Percentiles rank a stretch among this genome's conserved stretches.
Conservation (phyloP, 2,329 filamentous ascomycete species). For the Colletotrichum sansevieriae region DNA sequence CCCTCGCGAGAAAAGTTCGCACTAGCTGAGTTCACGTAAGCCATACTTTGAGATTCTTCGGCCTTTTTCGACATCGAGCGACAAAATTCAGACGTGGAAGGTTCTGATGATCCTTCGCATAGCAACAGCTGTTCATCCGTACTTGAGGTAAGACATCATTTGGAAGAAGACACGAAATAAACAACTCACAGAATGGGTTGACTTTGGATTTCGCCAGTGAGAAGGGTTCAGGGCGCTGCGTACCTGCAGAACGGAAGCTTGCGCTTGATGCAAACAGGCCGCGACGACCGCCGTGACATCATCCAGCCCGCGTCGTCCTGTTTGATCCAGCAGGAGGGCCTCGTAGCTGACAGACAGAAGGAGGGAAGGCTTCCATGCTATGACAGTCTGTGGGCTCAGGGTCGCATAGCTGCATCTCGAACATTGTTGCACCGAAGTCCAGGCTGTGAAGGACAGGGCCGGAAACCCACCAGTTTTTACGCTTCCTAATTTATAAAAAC, state of each 20-base stretch:
- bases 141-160: background rate
- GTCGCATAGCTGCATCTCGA: conserved; percentile 10
- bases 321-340: background rate
- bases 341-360: background rate
- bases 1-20: too few relatives aligned
- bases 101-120: background rate
- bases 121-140: background rate
- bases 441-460: background rate
- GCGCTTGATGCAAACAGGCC: conserved; percentile 21
- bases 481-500: too few relatives aligned
- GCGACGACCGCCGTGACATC: conserved; percentile 22
- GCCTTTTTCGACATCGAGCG: background rate
- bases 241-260: conserved; percentile 14
- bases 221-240: background rate
- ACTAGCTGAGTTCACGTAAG: background rate
- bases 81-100: background rate
- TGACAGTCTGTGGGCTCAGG: conserved; percentile 27
- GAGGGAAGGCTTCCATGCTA: conserved; percentile 11
- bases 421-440: conserved; percentile 18
- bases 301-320: background rate
- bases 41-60: background rate
- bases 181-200: background rate
- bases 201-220: background rate
- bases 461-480: background rate
- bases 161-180: background rate